These are phyloP conservation scores for Candida sanyaensis DNA, from an alignment of 1,139 yeast species.

Conservation along the genomic window DNA sequence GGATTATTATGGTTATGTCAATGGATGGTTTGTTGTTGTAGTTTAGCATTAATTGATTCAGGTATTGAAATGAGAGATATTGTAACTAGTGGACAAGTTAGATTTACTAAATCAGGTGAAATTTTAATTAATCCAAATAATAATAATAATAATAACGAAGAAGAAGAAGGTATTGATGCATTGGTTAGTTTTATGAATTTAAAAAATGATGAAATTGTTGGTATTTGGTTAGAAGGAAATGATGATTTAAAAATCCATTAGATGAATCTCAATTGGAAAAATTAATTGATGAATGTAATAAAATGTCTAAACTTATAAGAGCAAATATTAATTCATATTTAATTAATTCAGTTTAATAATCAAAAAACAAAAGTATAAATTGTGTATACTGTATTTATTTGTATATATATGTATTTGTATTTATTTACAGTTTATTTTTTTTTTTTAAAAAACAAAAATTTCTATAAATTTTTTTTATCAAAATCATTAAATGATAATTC, in stretches of 20 bases:
- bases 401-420: background rate
- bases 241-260: constrained; percentile 18
- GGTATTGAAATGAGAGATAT: constrained; percentile 79
- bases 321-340: constrained; percentile 42
- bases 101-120: constrained; percentile 17
- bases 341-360: constrained; percentile 10
- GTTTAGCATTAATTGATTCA: constrained; percentile 80
- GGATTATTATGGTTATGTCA: constrained; percentile 40
- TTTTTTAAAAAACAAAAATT: constrained; percentile 1
- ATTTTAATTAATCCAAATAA: constrained; percentile 17
- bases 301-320: constrained; percentile 46
- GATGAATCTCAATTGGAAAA: constrained; percentile 28
- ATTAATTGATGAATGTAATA: constrained; percentile 42
- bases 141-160: constrained; percentile 9
- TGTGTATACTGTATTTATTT: background rate
- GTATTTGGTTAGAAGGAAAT: constrained; percentile 54
- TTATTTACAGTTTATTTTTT: background rate
- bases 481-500: constrained; percentile 37
- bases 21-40: constrained; percentile 59
- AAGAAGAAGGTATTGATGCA: constrained; percentile 30
- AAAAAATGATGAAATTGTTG: constrained; percentile 53
- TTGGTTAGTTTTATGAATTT: constrained; percentile 56
- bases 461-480: constrained; percentile 19
- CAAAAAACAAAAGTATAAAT: background rate
- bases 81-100: constrained; percentile 70